Percentiles rank a stretch among this genome's conserved stretches.
Conservation (phyloP, 495 filamentous ascomycete genomes). For the Podospora pseudoanserina region DNA sequence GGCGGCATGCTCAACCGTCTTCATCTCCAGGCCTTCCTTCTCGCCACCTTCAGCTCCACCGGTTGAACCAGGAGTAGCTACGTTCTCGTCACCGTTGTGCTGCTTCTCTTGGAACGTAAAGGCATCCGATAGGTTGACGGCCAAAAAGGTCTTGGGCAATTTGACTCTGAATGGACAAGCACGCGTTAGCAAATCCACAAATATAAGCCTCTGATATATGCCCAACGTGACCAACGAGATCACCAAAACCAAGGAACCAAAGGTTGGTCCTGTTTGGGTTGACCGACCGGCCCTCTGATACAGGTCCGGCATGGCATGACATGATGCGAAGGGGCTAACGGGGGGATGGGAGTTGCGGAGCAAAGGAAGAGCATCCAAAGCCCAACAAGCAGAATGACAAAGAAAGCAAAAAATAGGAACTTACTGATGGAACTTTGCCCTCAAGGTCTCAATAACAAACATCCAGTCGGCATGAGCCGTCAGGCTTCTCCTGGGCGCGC, state of each 20-base stretch:
- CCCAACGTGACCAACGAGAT: neutral
- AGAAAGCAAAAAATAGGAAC: slow-evolving; percentile 26
- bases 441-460: slow-evolving; percentile 85
- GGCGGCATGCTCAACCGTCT: slow-evolving; percentile 1
- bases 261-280: neutral
- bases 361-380: slow-evolving; percentile 20
- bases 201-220: neutral
- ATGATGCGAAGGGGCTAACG: neutral
- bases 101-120: slow-evolving; percentile 54
- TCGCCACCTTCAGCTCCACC: neutral
- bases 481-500: slow-evolving; percentile 79
- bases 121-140: slow-evolving; percentile 79
- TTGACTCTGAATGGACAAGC: slow-evolving; percentile 62
- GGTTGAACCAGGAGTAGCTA: slow-evolving; percentile 4
- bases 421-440: slow-evolving; percentile 92
- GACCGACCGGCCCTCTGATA: neutral
- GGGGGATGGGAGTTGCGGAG: slow-evolving; percentile 5
- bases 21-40: slow-evolving; percentile 13
- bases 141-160: slow-evolving; percentile 88
- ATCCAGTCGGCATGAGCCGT: slow-evolving; percentile 96
- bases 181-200: neutral
- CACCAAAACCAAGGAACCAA: neutral
- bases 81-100: slow-evolving; percentile 28
- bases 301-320: neutral
- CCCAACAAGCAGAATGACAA: neutral